phyloP scores from a whole-genome alignment of 257 asterid genomes.

The Solanum sparsipilum region DNA sequence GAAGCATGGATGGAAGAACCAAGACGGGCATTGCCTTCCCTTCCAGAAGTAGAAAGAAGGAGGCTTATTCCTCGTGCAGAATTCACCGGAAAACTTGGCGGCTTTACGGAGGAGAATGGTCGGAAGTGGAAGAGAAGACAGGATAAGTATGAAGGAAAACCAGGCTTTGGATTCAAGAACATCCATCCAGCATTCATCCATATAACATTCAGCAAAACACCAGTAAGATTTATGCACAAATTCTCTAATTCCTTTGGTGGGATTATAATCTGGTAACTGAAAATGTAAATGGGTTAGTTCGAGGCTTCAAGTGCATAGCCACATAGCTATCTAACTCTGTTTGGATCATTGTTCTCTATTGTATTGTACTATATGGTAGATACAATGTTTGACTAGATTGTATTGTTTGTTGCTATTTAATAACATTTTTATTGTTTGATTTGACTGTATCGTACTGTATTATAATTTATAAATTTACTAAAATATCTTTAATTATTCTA shows the following conservation, averaged over 20 bases:
- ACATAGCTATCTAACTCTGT: neutral
- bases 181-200: constrained; percentile 46
- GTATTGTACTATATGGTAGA: too few species aligned
- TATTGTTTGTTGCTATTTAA: too few species aligned
- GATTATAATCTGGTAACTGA: neutral
- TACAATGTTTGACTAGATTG: too few species aligned
- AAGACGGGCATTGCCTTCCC: constrained; percentile 38
- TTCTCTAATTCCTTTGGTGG: neutral
- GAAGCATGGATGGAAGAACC: constrained; percentile 69
- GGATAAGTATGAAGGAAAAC: constrained; percentile 4
- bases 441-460: too few species aligned
- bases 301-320: neutral
- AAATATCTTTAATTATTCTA: too few species aligned
- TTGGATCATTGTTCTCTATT: too few species aligned
- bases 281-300: neutral
- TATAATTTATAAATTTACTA: too few species aligned
- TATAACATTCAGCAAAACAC: constrained; percentile 6
- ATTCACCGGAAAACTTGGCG: constrained; percentile 15
- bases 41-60: constrained; percentile 40
- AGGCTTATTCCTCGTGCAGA: constrained; percentile 25
- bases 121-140: neutral
- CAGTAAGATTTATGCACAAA: neutral
- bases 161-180: constrained; percentile 7
- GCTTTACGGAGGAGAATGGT: constrained; percentile 5
- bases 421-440: too few species aligned